Evolutionary conservation across 2,329 filamentous ascomycete species (phyloP).

Genomic region (Aspergillus quadrilineatus): DNA sequence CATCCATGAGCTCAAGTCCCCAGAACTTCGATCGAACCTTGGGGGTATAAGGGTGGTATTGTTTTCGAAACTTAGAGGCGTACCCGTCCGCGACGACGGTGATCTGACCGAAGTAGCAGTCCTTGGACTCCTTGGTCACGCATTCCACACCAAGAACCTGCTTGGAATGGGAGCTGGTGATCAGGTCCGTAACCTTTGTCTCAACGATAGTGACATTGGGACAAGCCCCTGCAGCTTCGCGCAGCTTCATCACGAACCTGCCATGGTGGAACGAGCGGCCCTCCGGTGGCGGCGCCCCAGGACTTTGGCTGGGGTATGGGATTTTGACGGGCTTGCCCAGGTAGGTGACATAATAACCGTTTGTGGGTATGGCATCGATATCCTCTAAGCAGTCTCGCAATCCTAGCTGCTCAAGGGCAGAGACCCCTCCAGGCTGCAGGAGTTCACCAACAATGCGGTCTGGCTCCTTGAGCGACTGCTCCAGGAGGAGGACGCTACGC

Average conservation of each 20-base stretch:
- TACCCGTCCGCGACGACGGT: conserved; percentile 94
- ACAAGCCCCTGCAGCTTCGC: conserved; percentile 69
- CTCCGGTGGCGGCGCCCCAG: conserved; percentile 56
- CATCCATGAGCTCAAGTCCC: conserved; percentile 88
- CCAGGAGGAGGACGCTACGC: conserved; percentile 84
- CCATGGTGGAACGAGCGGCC: conserved; percentile 92
- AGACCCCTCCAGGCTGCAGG: conserved; percentile 86
- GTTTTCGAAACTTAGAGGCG: conserved; percentile 83
- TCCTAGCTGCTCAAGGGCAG: conserved; percentile 76
- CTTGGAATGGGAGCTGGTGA: conserved; percentile 66
- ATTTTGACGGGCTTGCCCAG: conserved; percentile 71
- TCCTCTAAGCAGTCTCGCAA: conserved; percentile 77
- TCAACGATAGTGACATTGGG: conserved; percentile 88
- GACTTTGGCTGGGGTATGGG: conserved; percentile 68
- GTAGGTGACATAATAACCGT: conserved; percentile 87
- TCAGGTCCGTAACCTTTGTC: conserved; percentile 75
- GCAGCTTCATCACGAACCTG: conserved; percentile 80
- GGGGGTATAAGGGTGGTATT: conserved; percentile 66
- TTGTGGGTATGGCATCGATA: conserved; percentile 80
- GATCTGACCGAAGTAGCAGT: conserved; percentile 83
- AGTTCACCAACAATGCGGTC: conserved; percentile 95
- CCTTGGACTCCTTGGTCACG: conserved; percentile 60
- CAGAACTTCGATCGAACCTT: conserved; percentile 84
- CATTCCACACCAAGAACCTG: conserved; percentile 83
- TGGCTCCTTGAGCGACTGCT: conserved; percentile 85